Base-by-base conservation (phyloP, 441 rosid genomes). In the Populus hybrid region DNA sequence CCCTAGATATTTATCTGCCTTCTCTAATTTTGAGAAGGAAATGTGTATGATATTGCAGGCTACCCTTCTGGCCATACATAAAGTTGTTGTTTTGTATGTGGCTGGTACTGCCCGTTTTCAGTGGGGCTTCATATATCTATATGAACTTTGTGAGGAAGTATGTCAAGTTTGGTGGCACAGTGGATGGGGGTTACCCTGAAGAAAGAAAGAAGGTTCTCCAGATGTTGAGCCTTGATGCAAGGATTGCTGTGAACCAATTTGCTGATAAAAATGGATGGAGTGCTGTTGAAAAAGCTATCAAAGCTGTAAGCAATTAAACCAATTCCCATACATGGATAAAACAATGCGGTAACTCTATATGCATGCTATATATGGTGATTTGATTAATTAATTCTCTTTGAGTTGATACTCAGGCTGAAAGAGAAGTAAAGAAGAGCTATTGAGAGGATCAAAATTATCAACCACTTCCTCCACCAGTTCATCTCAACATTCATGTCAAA, bases 111-210 rank as follows among this genome's bases (percentile, higher is more conserved):
- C 99, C 99, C 0, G 79, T 90, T 75, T 93, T 95, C 84, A 95
- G 94, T 3, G 99, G 99, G 21, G 99, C 97, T 77, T 93, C 99
- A n/a, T 92, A 93, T 81, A 94, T 93, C 28, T 93, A 95, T 74
- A 92, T 90, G 81, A 97, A 88, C 69, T 85, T 84, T 68, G 87
- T 95, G 74, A 89, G 97, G 78, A 88, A 85, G 77, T 95, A 95
- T 50, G 90, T 93, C 8, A 87, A 86, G 78, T 77, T 92, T 28
- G 93, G 92, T 20, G 84, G 84, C 68, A 38, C 79, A 36, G 89
- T 83, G 74, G 77, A 81, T 67, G 77, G 86, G 2, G 82, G 75
- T 38, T 92, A 86, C 65, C 70, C 93, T 0, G 90, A 89, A 10
- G 88, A 87, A 4, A 95, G 89, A 24, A 89, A 78, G 83, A 93